Evolutionary conservation across 1,284 basidiomycete species (phyloP), one percentile per base, ranked within the genome.

Genomic region (Ustilago curta): DNA sequence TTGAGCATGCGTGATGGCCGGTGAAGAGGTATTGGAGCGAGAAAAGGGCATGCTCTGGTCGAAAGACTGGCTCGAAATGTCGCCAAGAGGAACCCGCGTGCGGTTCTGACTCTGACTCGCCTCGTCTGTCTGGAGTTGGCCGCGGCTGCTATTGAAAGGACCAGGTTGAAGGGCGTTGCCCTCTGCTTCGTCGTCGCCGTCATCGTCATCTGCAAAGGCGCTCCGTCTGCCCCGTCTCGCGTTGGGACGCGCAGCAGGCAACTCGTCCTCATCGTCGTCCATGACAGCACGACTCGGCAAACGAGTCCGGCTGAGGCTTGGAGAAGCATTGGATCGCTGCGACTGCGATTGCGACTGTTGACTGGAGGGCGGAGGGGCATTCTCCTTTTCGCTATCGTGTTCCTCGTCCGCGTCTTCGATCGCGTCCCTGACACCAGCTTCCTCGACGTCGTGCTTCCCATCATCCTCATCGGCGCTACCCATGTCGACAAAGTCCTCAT

Each of bases 331-430:
- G 12, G 65, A 55, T 4, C 42, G 71, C 25, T 53, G 56, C 40
- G 55, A 60, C 31, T 53, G 56, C 40, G 55, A 60, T 31, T 60
- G 56, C 40, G 55, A 60, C 32, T 60, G 63, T 42, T 77, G 75
- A 32, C 72, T 70, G 19, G 45, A 50, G 19, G 69, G 73, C 1
- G 61, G 70, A 16, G 76, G 76, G 14, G 77, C 65, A 23, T 82
- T 82, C 55, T 81, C 79, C 66, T 81, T 81, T 40, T 81, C 79
- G 54, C 72, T 78, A 48, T 76, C 76, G 35, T 68, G 54, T 35
- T 61, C 72, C 31, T 66, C 76, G 8, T 70, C 61, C 4, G 54
- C 57, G 14, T 70, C 61, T 16, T 65, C 57, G 42, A 59, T 60
- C 32, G 67, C 39, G 21, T 75, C 60, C 32, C 45, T 54, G 40